Evolutionary conservation across 345 rosid genomes (phyloP).

Genomic region (Brassica incana): DNA sequence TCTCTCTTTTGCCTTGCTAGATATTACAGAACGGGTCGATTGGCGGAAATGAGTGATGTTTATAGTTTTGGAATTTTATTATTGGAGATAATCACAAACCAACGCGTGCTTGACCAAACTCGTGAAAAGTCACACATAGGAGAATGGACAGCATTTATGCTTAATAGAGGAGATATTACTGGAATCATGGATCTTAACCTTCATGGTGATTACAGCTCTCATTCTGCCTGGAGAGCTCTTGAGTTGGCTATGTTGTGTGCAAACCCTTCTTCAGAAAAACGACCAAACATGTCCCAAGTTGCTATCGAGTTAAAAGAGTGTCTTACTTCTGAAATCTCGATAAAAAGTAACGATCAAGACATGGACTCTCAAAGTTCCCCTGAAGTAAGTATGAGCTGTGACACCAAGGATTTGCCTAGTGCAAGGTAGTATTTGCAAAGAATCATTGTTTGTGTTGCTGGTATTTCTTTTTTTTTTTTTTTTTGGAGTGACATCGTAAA

Average conservation of each 20-base stretch:
- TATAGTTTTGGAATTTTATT: slow-evolving; percentile 55
- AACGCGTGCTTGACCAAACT: slow-evolving; percentile 31
- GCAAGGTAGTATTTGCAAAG: slow-evolving; percentile 18
- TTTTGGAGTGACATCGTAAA: too few relatives aligned
- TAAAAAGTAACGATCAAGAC: neutral
- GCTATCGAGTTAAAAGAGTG: slow-evolving; percentile 42
- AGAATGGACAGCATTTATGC: slow-evolving; percentile 37
- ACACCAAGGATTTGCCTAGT: neutral
- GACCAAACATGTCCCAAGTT: slow-evolving; percentile 41
- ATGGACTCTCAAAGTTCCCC: neutral
- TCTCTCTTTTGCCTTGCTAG: neutral
- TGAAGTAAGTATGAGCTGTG: slow-evolving; percentile 24
- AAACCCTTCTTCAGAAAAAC: neutral
- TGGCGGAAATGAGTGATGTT: slow-evolving; percentile 49
- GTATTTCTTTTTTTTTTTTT: too few relatives aligned
- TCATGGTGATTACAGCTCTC: slow-evolving; percentile 30
- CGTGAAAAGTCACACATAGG: slow-evolving; percentile 32
- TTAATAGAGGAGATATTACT: slow-evolving; percentile 43
- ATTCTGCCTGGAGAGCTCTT: slow-evolving; percentile 46
- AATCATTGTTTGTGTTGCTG: neutral
- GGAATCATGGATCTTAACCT: slow-evolving; percentile 48
- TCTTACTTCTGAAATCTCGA: slow-evolving; percentile 7
- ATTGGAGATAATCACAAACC: slow-evolving; percentile 51
- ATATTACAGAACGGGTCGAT: slow-evolving; percentile 27
- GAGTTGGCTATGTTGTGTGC: slow-evolving; percentile 51